Conservation (phyloP, 208 protist genomes). For the Leishmania arabica region DNA sequence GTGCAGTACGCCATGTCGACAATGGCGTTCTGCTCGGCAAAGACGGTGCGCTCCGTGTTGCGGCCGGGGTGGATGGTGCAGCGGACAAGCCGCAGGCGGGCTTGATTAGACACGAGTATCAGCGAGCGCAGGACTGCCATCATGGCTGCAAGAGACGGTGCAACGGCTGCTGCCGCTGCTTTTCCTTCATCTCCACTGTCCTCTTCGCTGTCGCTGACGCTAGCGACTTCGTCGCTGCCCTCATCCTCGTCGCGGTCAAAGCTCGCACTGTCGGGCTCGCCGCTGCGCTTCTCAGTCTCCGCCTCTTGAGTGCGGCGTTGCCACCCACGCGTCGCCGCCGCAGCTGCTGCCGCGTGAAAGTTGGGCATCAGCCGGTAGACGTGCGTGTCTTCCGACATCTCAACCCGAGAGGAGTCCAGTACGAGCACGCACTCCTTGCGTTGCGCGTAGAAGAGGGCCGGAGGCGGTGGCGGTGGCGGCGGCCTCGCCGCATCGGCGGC, state of each 20-base stretch:
- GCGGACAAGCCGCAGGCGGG: conserved; percentile 38
- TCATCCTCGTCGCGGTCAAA: neutral
- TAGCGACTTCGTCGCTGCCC: neutral
- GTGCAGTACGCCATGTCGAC: conserved; percentile 57
- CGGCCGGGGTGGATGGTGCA: conserved; percentile 36
- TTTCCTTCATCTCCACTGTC: neutral
- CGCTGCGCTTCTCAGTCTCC: neutral
- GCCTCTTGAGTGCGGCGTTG: neutral
- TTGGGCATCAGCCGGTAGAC: conserved; percentile 31
- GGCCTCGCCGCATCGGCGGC: neutral
- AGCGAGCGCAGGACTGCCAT: conserved; percentile 45
- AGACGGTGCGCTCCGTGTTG: conserved; percentile 59
- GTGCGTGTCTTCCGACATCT: conserved; percentile 41
- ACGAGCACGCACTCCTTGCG: conserved; percentile 62
- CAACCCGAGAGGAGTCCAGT: conserved; percentile 57
- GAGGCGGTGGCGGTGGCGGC: neutral
- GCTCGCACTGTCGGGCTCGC: neutral
- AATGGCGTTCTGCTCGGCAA: conserved; percentile 69
- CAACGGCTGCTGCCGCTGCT: neutral
- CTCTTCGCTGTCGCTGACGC: neutral
- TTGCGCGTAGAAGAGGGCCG: conserved; percentile 22
- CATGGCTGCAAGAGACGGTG: conserved; percentile 7
- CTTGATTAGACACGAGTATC: conserved; percentile 72
- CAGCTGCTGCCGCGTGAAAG: neutral
- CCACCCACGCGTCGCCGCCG: neutral